phyloP scores from a whole-genome alignment of 1,284 basidiomycete genomes.

The Heterobasidion annosum region DNA sequence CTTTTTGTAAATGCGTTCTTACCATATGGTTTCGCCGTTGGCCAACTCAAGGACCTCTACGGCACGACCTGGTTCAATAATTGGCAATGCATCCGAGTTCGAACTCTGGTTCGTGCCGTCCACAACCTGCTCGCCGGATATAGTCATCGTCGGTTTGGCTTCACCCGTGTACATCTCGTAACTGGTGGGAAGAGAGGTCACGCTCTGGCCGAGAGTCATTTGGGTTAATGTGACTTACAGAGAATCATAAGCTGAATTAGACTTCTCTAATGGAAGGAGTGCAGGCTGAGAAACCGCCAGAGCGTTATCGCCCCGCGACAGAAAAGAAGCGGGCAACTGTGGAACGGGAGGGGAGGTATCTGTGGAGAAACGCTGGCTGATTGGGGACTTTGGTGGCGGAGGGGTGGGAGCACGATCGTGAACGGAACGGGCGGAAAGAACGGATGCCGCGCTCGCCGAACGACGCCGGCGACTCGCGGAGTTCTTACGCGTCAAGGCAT shows the following conservation, averaged over 20 bases:
- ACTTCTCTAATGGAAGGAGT: slow-evolving; percentile 44
- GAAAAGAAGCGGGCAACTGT: slow-evolving; percentile 43
- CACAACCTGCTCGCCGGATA: slow-evolving; percentile 7
- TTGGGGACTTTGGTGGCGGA: slow-evolving; percentile 55
- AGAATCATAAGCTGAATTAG: slow-evolving; percentile 63
- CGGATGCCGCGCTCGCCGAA: slow-evolving; percentile 45
- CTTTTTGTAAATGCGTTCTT: slow-evolving; percentile 11
- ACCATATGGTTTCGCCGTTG: slow-evolving; percentile 80
- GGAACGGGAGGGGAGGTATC: slow-evolving; percentile 66
- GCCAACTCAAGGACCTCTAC: slow-evolving; percentile 73
- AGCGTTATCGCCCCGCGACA: slow-evolving; percentile 32
- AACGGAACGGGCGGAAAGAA: slow-evolving; percentile 52
- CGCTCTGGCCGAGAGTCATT: neutral
- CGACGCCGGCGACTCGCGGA: slow-evolving; percentile 39
- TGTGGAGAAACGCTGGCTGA: slow-evolving; percentile 50
- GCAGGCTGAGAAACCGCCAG: slow-evolving; percentile 26
- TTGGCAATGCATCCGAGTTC: slow-evolving; percentile 14
- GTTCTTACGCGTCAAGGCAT: slow-evolving; percentile 41
- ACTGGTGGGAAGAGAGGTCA: slow-evolving; percentile 26
- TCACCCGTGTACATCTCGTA: slow-evolving; percentile 75
- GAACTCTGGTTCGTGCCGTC: slow-evolving; percentile 16
- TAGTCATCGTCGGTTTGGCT: slow-evolving; percentile 19
- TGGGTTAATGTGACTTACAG: slow-evolving; percentile 41
- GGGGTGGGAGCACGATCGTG: slow-evolving; percentile 78
- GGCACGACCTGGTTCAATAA: slow-evolving; percentile 46